Percentiles rank a stretch among this genome's conserved stretches.
Conservation (phyloP, 1,284 basidiomycete genomes). For the Xerocomus nothofagi region DNA sequence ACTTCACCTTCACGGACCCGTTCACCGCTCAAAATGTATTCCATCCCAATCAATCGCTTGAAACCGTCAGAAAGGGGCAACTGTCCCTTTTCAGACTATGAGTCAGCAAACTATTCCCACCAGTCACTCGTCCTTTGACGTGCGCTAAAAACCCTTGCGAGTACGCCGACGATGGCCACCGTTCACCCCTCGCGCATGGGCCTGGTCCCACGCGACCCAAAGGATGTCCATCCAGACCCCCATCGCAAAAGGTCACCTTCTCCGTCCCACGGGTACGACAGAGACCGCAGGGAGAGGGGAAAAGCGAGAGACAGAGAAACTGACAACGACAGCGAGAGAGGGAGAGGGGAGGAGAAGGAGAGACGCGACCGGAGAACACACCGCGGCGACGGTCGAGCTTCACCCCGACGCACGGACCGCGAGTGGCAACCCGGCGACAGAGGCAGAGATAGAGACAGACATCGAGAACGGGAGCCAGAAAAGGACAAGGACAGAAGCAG, state of each 20-base stretch:
- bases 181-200: conserved; percentile 51
- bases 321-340: conserved; percentile 15
- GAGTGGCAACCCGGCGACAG: conserved; percentile 4
- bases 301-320: conserved; percentile 19
- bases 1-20: too few species aligned
- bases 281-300: conserved; percentile 16
- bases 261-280: conserved; percentile 17
- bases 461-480: conserved; percentile 14
- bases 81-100: neutral
- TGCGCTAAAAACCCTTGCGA: neutral
- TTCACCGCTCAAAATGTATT: too few species aligned
- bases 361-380: conserved; percentile 11
- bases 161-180: conserved; percentile 42
- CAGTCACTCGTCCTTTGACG: too few species aligned
- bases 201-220: conserved; percentile 44
- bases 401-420: conserved; percentile 17
- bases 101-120: conserved; percentile 10
- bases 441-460: conserved; percentile 13
- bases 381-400: conserved; percentile 13
- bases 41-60: neutral
- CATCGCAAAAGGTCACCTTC: conserved; percentile 35
- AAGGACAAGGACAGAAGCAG: conserved; percentile 18
- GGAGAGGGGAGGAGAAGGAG: conserved; percentile 7
- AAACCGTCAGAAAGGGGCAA: neutral
- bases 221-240: conserved; percentile 11